Evolutionary conservation across 202 grass and related monocot species (phyloP).

Genomic region (Carex arenaria): DNA sequence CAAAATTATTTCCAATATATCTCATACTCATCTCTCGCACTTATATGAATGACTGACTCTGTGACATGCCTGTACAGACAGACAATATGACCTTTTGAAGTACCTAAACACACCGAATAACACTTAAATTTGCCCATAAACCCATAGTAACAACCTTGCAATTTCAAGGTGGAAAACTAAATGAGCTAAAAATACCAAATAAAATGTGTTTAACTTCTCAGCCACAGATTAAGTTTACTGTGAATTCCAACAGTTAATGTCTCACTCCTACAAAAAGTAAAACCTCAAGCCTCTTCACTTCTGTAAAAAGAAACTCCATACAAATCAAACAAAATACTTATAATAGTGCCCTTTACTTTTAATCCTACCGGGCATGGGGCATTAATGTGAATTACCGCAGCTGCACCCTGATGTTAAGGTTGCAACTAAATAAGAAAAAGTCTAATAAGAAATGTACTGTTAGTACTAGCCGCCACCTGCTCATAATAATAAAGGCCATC

Average conservation of each 20-base stretch:
- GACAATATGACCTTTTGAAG: not conserved
- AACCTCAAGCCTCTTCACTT: not conserved
- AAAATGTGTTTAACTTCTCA: not conserved
- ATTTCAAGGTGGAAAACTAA: not conserved
- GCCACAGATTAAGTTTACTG: not conserved
- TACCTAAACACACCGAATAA: not conserved
- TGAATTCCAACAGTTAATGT: not conserved
- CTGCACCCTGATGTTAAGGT: conserved; percentile 6
- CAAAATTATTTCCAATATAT: not conserved
- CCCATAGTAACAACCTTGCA: not conserved
- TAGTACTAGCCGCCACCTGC: conserved; percentile 40
- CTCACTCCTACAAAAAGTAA: not conserved
- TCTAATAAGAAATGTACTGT: conserved; percentile 16
- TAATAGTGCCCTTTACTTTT: not conserved
- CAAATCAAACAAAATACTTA: not conserved
- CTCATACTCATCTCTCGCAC: not conserved
- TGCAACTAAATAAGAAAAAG: not conserved
- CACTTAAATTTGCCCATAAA: not conserved
- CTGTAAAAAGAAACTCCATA: not conserved
- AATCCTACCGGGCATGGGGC: not conserved
- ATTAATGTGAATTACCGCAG: not conserved
- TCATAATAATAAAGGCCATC: conserved; percentile 84
- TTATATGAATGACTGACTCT: not conserved
- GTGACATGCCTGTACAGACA: not conserved
- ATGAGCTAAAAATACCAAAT: not conserved